Evolutionary conservation across 2,329 filamentous ascomycete species (phyloP).

Genomic region (Trichoderma koningiopsis): DNA sequence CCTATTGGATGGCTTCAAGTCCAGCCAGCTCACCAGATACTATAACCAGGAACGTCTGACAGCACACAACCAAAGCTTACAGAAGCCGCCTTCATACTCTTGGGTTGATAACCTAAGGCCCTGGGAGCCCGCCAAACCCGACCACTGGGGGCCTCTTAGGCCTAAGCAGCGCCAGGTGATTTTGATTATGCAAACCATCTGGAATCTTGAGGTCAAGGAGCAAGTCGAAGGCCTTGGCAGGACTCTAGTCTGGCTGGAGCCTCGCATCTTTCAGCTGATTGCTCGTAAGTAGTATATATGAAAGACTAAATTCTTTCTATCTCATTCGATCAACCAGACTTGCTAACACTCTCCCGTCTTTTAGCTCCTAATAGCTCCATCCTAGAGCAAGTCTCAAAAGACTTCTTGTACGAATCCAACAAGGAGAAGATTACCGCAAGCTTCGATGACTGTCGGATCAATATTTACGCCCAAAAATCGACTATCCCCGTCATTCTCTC

Average conservation of each 20-base stretch:
- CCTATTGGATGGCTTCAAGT: slow-evolving; percentile 51
- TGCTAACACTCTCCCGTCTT: not conserved
- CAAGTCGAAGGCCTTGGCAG: slow-evolving; percentile 47
- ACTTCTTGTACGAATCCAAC: slow-evolving; percentile 38
- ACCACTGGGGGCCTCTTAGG: slow-evolving; percentile 27
- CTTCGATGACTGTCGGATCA: slow-evolving; percentile 31
- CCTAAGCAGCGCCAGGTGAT: slow-evolving; percentile 47
- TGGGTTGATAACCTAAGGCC: slow-evolving; percentile 48
- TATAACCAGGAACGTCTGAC: slow-evolving; percentile 29
- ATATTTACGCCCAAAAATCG: slow-evolving; percentile 37
- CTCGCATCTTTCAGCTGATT: slow-evolving; percentile 48
- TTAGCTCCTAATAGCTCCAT: slow-evolving; percentile 9
- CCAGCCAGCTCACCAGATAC: slow-evolving; percentile 49
- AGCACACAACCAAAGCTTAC: not conserved
- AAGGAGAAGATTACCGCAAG: slow-evolving; percentile 37
- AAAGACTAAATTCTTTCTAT: not conserved
- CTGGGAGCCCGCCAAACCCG: slow-evolving; percentile 45
- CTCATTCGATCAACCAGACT: not conserved
- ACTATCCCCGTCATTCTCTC: slow-evolving; percentile 40
- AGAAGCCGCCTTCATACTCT: slow-evolving; percentile 32
- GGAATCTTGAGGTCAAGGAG: slow-evolving; percentile 54
- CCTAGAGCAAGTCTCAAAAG: slow-evolving; percentile 29
- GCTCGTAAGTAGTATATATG: slow-evolving; percentile 43
- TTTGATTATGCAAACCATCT: slow-evolving; percentile 51
- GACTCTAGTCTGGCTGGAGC: slow-evolving; percentile 43